Evolutionary conservation across 2,329 filamentous ascomycete species (phyloP), one percentile per base, ranked within the genome.

Genomic region (Knufia petricola): DNA sequence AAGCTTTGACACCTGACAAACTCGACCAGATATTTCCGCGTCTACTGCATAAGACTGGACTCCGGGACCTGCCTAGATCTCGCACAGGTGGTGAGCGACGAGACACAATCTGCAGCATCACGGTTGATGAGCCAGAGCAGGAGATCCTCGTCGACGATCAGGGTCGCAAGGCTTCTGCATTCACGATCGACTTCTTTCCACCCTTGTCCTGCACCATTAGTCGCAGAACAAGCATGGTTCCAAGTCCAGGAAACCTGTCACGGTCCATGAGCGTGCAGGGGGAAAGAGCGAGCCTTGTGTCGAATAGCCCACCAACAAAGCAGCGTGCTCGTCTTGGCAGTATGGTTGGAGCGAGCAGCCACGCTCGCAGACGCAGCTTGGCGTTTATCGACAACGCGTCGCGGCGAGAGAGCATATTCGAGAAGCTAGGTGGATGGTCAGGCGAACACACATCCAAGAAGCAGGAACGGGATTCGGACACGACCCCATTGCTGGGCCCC

Each of bases 121-220:
- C 23, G 6, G 34, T 37, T 26, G 44, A 38, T 15, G 28, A 45
- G 34, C 17, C 45, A 12, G 39, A 15, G 13, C 46, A 48, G 21
- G 42, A 47, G 15, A 21, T 37, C 9, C 15, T 49, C 10, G 31
- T 42, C 19, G 32, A 28, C 13, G 15, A 39, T 15, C 15, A 12
- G n/a, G 15, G 12, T 19, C 24, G 28, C 9, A 44, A 17, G 20
- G 28, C 41, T 19, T 44, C 41, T 15, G 32, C 26, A 10, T 44
- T 44, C 41, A 44, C n/a, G n/a, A 48, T 55, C 40, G 53, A 57
- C 10, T 53, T 55, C 46, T 55, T 58, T 42, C 55, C 55, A 30
- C 52, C 55, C 7, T 40, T 54, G 12, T 24, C 34, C 24, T 47
- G 42, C 37, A 49, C 30, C 23, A 46, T 23, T n/a, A 52, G 45